Base-by-base conservation (phyloP, 129 eudicot species). In the Tanacetum coccineum region DNA sequence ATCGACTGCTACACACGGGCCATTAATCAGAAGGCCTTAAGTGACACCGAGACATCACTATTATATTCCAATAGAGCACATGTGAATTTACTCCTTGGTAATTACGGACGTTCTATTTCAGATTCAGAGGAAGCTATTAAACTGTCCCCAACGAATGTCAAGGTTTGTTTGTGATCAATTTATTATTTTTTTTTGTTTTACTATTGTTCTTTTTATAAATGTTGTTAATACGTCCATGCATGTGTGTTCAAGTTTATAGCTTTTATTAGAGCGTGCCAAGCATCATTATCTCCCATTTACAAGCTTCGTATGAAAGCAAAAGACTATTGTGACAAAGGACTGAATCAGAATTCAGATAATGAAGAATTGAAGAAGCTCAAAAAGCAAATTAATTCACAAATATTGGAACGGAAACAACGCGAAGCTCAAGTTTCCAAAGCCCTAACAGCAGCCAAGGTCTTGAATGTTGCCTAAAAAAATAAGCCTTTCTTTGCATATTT, bases 121-220 rank as follows among this genome's bases (percentile, higher is more conserved):
- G 99, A 94, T 89, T 87, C 97, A 4, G 90, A 94, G 83, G 95
- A 94, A 78, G 97, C 97, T 54, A 81, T 94, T 48, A 84, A 81
- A 74, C 87, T 94, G 7, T 76, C 76, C 55, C 85, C 93, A 15
- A 75, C 88, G 49, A 82, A 89, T 69, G 76, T 85, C 63, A 94
- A 94, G 97, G 99, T 89, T 60, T 59, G 13, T 71, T 42, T 62
- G 28, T 20, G 32, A 46, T 19, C 7, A 57, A 13, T 52, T 22
- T 66, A 12, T 59, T 62, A 15, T 47, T 52, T 44, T 52, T 44
- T 46, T 19, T 11, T 11, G 11, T 45, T 63, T 22, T 55, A 13
- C 20, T 48, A 21, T 15, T 5, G 45, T 57, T 68, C 67, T 13
- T n/a, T 59, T 26, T 59, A 42, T 20, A 60, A 1, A 21, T 36